phyloP scores from a whole-genome alignment of 2,329 filamentous ascomycete species.

The Passalora sequoiae region DNA sequence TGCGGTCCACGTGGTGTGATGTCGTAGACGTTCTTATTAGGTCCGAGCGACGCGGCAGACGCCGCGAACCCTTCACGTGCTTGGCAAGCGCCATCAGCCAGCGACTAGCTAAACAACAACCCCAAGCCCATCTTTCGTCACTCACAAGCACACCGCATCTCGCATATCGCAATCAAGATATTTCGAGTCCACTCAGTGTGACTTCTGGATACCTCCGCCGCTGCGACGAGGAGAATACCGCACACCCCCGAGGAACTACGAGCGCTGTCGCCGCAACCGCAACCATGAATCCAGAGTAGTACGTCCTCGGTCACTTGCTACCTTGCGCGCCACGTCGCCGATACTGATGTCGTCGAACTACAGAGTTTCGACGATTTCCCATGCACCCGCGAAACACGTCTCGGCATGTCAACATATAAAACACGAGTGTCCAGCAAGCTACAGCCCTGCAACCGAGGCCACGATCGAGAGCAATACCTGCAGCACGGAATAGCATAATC shows the following conservation, averaged over 20 bases:
- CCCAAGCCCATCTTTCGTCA: not conserved
- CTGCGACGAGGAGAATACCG: not conserved
- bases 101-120: slow-evolving; percentile 2
- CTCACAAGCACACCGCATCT: not conserved
- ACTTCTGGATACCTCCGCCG: not conserved
- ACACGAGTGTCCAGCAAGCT: no score
- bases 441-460: not conserved
- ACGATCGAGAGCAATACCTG: not conserved
- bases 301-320: slow-evolving; percentile 43
- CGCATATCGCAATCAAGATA: not conserved
- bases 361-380: slow-evolving; percentile 5
- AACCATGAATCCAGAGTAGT: slow-evolving; percentile 88
- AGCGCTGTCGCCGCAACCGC: slow-evolving; percentile 12
- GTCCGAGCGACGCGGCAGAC: no score
- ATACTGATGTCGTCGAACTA: slow-evolving; percentile 11
- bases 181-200: no score
- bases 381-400: no score
- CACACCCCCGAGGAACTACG: slow-evolving; percentile 2
- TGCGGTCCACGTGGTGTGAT: no score
- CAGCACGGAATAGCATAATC: not conserved
- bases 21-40: no score
- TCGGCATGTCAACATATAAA: no score
- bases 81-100: no score
- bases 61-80: no score
- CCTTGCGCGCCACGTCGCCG: slow-evolving; percentile 6